Evolutionary conservation across 331 rosid species (phyloP), one percentile per base, ranked within the genome.

Genomic region (Dryas integrifolia): DNA sequence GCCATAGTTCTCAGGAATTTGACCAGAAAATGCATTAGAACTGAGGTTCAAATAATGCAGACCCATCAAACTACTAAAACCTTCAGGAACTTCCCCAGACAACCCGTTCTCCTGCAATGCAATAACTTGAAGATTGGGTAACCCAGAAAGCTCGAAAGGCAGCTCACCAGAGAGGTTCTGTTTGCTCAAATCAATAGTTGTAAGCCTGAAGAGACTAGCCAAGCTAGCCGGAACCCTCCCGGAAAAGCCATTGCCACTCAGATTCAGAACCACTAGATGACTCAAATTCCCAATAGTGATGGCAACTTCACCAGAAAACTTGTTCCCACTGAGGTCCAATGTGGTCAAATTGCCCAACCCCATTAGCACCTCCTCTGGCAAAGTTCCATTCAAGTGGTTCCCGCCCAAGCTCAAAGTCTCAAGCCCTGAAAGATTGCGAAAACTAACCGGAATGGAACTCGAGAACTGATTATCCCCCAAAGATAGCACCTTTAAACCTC

Each of bases 61-160:
- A 75, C 94, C 84, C 90, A 72, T 76, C 87, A 90, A 85, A 79
- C 97, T 93, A 83, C 98, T 93, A 66, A 93, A 93, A 21, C 98
- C 98, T 77, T 93, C 97, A 52, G 97, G 98, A 6, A 93, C 89
- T 43, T 74, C 86, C 41, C 97, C 97, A 38, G 88, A 86, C 26
- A 93, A 65, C 72, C 67, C 74, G 76, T 93, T 93, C 67, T 90
- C 94, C 76, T 90, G 96, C 56, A 93, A 68, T 48, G 92, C 88
- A 79, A 90, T 83, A 6, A 90, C 89, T 73, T 89, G 98, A 70
- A 93, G 58, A 86, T 85, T 93, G 6, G 98, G 98, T 67, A 93
- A 78, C 14, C 98, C 98, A 0, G 89, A 88, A 12, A 93, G 89
- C 82, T 90, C 98, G 76, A 81, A 88, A 6, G 98, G 98, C 67